Base-by-base conservation (phyloP, 1,284 basidiomycete species). In the Trametes hirsuta region DNA sequence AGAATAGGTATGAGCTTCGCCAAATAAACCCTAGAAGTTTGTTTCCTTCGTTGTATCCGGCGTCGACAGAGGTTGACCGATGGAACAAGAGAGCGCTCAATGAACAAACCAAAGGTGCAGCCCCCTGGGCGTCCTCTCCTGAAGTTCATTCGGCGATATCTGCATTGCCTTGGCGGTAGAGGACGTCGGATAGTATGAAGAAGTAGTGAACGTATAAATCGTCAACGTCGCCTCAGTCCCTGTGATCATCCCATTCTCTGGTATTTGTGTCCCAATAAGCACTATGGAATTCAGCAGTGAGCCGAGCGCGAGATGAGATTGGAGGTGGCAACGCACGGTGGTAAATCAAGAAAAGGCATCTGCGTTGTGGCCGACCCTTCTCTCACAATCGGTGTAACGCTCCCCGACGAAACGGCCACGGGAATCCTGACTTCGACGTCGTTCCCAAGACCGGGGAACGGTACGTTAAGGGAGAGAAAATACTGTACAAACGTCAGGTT, bases 401-500 rank as follows among this genome's bases (percentile, higher is more conserved):
- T 53, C 0, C 57, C 51, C 10, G 57, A 59, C 0, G 51, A 24
- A n/a, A 59, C 24, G 2, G n/a, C 21, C 18, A 59, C 37, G 18
- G 57, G 51, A 8, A 55, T 8, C 10, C 24, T 34, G 14, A 53
- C 8, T 15, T 22, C 24, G 4, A 55, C 11, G 41, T 44, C 42
- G 41, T 59, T 59, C 41, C 58, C 47, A 2, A 59, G 22, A 0
- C 58, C 58, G 2, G 58, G 52, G 24, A 59, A 59, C 8, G 51
- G 51, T 11, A 59, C 45, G n/a, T 50, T 50, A 4, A 59, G 35
- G 6, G 35, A 11, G 21, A 53, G 52, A 12, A 10, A 12, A 37
- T 46, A 53, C 52, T 53, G 42, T n/a, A n/a, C 5, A 9, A 24
- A 12, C 9, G 25, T 40, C 18, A 36, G 44, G 14, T 10, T 21